Conservation (phyloP, 75 land plant species). For the Larix kaempferi region DNA sequence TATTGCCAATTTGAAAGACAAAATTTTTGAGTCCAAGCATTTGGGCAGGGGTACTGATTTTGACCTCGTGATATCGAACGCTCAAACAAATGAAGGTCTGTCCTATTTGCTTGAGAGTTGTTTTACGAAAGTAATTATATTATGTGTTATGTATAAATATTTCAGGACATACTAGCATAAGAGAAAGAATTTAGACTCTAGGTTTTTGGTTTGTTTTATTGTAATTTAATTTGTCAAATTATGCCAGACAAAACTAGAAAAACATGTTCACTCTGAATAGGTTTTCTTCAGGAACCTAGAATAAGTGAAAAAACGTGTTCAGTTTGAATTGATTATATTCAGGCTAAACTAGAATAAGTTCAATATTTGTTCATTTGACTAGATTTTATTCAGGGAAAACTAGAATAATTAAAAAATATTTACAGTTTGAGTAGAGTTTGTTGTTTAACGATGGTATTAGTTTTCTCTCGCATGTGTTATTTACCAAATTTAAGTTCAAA, state of each 20-base stretch:
- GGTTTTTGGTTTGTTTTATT: not conserved
- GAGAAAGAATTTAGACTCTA: too few species aligned
- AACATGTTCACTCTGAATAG: too few species aligned
- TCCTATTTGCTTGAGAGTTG: conserved; percentile 16
- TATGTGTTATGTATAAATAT: too few species aligned
- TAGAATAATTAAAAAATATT: not conserved
- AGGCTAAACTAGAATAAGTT: too few species aligned
- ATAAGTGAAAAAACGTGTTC: too few species aligned
- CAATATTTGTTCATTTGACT: too few species aligned
- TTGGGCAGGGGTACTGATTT: conserved; percentile 84
- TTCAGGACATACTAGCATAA: too few species aligned
- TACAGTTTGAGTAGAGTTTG: not conserved
- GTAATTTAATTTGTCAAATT: conserved; percentile 1
- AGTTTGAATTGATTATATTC: too few species aligned
- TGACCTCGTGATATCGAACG: conserved; percentile 91
- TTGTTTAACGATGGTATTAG: not conserved
- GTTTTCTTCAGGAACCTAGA: too few species aligned
- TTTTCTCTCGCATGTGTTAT: not conserved
- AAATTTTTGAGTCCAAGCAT: conserved; percentile 91
- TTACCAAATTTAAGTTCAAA: not conserved
- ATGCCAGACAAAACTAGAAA: not conserved
- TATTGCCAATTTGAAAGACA: conserved; percentile 78
- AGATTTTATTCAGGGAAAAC: not conserved
- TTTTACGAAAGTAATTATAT: not conserved
- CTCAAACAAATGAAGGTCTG: conserved; percentile 95